phyloP scores from a whole-genome alignment of 1,284 basidiomycete species.

The Puccinia coronata region DNA sequence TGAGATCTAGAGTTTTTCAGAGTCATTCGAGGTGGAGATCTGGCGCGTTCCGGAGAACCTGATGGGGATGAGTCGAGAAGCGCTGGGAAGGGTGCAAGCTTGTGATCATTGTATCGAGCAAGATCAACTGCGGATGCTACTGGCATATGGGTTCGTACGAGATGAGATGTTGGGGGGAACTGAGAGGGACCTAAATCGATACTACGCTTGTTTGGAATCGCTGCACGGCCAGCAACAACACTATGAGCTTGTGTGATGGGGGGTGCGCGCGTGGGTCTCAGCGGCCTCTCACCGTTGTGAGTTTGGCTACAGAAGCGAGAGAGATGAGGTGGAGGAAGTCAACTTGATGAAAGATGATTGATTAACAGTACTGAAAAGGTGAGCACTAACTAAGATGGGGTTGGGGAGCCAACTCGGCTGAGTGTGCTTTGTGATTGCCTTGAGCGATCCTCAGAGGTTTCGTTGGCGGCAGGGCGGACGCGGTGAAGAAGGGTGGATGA shows the following conservation, averaged over 20 bases:
- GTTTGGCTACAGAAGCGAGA: background rate
- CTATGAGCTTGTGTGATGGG: constrained; percentile 32
- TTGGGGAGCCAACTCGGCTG: constrained; percentile 19
- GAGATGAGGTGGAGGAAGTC: background rate
- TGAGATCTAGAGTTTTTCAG: constrained; percentile 22
- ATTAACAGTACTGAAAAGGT: background rate
- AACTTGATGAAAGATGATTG: background rate
- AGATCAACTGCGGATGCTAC: constrained; percentile 67
- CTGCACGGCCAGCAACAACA: background rate
- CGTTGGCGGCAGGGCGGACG: background rate
- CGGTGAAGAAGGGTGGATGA: background rate
- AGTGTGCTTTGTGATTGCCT: background rate
- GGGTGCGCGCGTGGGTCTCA: constrained; percentile 10
- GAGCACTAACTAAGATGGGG: background rate
- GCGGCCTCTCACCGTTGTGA: constrained; percentile 14
- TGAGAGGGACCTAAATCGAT: constrained; percentile 62
- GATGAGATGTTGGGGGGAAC: constrained; percentile 64
- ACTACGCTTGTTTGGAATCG: constrained; percentile 2
- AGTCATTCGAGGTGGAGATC: background rate
- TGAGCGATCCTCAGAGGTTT: background rate
- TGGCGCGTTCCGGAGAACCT: constrained; percentile 24
- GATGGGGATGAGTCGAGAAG: constrained; percentile 21
- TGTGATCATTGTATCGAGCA: constrained; percentile 70
- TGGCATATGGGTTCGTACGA: constrained; percentile 65
- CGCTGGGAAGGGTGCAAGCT: constrained; percentile 82